These are phyloP conservation scores for Bryum argenteum DNA, from an alignment of 225 moss, liverwort and hornwort species.

Conservation along the genomic window DNA sequence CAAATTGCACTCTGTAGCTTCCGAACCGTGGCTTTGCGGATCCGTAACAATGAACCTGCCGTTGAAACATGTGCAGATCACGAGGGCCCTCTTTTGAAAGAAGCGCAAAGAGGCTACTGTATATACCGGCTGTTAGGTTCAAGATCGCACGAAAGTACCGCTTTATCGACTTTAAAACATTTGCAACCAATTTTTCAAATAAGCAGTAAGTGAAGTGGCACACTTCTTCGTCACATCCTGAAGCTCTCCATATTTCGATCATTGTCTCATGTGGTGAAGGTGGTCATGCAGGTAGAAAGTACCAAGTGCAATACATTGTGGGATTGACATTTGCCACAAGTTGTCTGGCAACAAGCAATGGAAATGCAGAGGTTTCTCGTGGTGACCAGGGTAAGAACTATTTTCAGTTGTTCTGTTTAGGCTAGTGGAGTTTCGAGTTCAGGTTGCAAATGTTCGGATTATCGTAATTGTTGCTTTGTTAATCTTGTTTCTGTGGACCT, in stretches of 20 bases:
- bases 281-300: slow-evolving; percentile 44
- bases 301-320: slow-evolving; percentile 39
- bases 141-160: slow-evolving; percentile 26
- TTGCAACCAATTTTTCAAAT: slow-evolving; percentile 47
- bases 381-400: slow-evolving; percentile 58
- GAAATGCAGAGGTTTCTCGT: slow-evolving; percentile 35
- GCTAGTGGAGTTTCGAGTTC: slow-evolving; percentile 15
- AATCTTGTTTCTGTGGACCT: slow-evolving; percentile 4
- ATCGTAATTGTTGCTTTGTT: neutral
- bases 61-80: slow-evolving; percentile 29
- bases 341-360: slow-evolving; percentile 47
- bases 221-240: slow-evolving; percentile 21
- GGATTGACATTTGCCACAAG: slow-evolving; percentile 64
- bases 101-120: slow-evolving; percentile 36
- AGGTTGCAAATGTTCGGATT: neutral
- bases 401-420: neutral
- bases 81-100: slow-evolving; percentile 15
- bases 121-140: slow-evolving; percentile 32
- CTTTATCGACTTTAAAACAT: slow-evolving; percentile 38
- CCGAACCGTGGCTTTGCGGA: neutral
- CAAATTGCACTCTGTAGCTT: neutral
- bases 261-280: neutral
- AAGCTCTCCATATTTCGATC: neutral
- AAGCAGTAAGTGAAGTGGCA: slow-evolving; percentile 34
- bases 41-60: slow-evolving; percentile 1